Percentiles rank a stretch among this genome's conserved stretches.
Evolutionary conservation across 192 early-diverging fungal species (phyloP).

Genomic region (Coemansia sp.): DNA sequence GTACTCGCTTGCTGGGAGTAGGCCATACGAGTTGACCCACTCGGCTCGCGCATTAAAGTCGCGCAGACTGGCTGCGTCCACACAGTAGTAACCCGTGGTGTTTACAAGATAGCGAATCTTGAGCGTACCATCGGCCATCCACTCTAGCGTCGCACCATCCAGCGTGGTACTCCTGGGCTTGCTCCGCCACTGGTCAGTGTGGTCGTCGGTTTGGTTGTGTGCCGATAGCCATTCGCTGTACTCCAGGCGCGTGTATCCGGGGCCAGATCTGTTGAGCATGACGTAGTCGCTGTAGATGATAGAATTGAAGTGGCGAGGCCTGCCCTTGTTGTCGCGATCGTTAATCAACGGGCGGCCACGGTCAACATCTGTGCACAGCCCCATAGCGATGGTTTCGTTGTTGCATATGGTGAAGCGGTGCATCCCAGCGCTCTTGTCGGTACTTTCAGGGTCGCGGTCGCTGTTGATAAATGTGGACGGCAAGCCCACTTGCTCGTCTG

Average conservation of each 20-base stretch:
- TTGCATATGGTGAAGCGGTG: constrained; percentile 54
- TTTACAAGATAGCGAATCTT: constrained; percentile 62
- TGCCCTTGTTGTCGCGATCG: constrained; percentile 34
- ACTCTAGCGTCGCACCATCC: constrained; percentile 48
- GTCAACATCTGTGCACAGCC: constrained; percentile 54
- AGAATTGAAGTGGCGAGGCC: constrained; percentile 33
- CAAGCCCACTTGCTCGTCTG: constrained; percentile 29
- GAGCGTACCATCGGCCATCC: constrained; percentile 31
- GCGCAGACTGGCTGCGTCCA: constrained; percentile 36
- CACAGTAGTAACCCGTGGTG: constrained; percentile 85
- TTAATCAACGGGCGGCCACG: constrained; percentile 59
- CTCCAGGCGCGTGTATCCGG: constrained; percentile 41
- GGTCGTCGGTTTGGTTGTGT: constrained; percentile 32
- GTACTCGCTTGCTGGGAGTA: constrained; percentile 81
- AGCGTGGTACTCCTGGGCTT: constrained; percentile 17
- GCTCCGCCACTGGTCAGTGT: constrained; percentile 21
- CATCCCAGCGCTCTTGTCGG: constrained; percentile 1
- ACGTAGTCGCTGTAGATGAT: constrained; percentile 44
- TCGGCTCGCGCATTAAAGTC: constrained; percentile 60
- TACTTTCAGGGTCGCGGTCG: constrained; percentile 2
- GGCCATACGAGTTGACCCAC: constrained; percentile 79
- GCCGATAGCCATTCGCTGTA: constrained; percentile 20
- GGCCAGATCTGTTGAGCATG: constrained; percentile 36
- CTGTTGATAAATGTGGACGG: constrained; percentile 16
- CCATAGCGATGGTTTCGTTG: constrained; percentile 52